phyloP scores from a whole-genome alignment of 2,329 filamentous ascomycete genomes.

The Xylariaceae sp. region DNA sequence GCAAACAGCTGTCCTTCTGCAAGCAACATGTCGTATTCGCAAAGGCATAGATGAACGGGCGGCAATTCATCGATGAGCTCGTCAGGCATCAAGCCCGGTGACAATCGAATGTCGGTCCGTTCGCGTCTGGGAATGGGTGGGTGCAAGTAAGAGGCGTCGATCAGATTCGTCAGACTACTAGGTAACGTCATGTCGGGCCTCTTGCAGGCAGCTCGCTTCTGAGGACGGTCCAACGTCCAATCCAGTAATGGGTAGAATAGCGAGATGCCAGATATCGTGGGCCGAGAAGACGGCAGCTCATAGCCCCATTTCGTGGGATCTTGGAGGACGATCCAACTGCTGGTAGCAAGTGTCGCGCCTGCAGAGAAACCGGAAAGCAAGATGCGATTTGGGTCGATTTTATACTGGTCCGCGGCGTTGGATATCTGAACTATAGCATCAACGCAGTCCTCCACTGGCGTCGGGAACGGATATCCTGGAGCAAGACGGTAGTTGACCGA shows the following conservation, averaged over 20 bases:
- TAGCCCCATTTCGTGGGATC: constrained; percentile 22
- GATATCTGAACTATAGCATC: constrained; percentile 59
- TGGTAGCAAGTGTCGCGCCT: constrained; percentile 51
- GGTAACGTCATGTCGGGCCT: constrained; percentile 56
- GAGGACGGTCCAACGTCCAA: constrained; percentile 52
- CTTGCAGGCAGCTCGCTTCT: constrained; percentile 50
- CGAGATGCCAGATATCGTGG: constrained; percentile 50
- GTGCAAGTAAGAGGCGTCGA: constrained; percentile 58
- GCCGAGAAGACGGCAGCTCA: constrained; percentile 30
- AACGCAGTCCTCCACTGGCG: constrained; percentile 60
- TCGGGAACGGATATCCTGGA: constrained; percentile 60
- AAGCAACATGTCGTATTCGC: constrained; percentile 31
- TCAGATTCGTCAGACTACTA: constrained; percentile 54
- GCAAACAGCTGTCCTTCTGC: constrained; percentile 26
- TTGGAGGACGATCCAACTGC: constrained; percentile 31
- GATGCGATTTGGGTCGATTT: constrained; percentile 52
- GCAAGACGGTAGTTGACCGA: constrained; percentile 64
- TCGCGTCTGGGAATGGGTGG: constrained; percentile 41
- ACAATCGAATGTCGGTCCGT: constrained; percentile 51
- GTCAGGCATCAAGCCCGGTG: constrained; percentile 36
- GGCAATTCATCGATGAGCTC: constrained; percentile 20
- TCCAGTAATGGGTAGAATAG: constrained; percentile 61
- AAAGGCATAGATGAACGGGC: constrained; percentile 25
- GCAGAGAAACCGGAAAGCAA: constrained; percentile 61
- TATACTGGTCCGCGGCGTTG: constrained; percentile 50